These are phyloP conservation scores for Ganoderma lucidum DNA, from an alignment of 1,284 basidiomycete species.

Conservation along the genomic window DNA sequence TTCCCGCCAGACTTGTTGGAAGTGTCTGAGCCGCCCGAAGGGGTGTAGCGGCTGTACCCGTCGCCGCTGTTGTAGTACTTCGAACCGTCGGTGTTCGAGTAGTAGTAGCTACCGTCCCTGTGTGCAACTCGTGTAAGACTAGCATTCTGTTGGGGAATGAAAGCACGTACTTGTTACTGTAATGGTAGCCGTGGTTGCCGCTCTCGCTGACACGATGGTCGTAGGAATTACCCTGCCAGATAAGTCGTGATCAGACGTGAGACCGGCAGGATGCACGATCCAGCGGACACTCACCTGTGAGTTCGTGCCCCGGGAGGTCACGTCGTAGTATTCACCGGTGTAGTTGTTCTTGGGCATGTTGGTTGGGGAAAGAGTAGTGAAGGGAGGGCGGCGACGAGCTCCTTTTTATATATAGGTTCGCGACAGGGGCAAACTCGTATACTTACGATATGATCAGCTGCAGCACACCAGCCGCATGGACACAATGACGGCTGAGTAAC, in stretches of 20 bases:
- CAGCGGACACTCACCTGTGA: conserved; percentile 2
- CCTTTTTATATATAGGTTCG: not conserved
- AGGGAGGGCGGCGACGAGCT: not conserved
- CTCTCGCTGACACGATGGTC: conserved; percentile 18
- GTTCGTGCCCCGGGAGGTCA: conserved; percentile 16
- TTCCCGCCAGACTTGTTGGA: not conserved
- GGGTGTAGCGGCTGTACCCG: conserved; percentile 14
- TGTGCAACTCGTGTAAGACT: not conserved
- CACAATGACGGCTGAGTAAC: too few relatives aligned
- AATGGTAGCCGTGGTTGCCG: conserved; percentile 17
- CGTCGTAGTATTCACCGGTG: conserved; percentile 2
- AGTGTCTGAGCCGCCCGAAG: not conserved
- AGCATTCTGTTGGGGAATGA: not conserved
- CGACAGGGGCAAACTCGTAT: not conserved
- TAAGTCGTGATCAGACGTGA: not conserved
- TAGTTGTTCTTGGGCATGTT: conserved; percentile 12
- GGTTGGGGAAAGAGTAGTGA: not conserved
- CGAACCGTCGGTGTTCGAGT: conserved; percentile 15
- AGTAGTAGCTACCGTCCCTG: conserved; percentile 20
- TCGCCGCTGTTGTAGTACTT: conserved; percentile 16
- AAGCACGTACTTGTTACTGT: conserved; percentile 16
- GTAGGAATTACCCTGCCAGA: conserved; percentile 14
- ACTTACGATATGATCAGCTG: not conserved
- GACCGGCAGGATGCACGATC: not conserved
- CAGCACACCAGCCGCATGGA: not conserved